Conservation (phyloP, 495 filamentous ascomycete species). For the Penicillium maclennaniae region DNA sequence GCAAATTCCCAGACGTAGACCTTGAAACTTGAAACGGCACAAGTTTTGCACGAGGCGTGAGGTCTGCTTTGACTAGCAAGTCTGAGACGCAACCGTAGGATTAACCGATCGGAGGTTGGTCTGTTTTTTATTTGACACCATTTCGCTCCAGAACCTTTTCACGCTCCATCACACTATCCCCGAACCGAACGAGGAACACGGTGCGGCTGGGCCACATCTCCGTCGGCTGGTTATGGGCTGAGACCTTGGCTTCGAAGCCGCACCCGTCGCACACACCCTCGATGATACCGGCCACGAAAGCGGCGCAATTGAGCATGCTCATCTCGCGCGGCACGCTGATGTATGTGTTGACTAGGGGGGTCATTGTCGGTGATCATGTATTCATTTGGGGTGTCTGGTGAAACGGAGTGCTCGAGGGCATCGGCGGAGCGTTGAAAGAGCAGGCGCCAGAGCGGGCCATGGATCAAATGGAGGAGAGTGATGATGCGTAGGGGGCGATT, state of each 20-base stretch:
- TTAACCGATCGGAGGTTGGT: neutral
- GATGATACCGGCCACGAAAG: slow-evolving; percentile 90
- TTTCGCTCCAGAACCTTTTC: slow-evolving; percentile 64
- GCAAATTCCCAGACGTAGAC: neutral
- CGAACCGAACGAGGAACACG: slow-evolving; percentile 90
- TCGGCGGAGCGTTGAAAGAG: slow-evolving; percentile 89
- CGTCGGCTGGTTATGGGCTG: slow-evolving; percentile 80
- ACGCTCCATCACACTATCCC: slow-evolving; percentile 81
- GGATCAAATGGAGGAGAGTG: slow-evolving; percentile 89
- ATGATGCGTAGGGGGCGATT: slow-evolving; percentile 84
- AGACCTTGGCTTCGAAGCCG: slow-evolving; percentile 82
- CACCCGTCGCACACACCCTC: slow-evolving; percentile 94
- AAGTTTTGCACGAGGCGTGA: neutral
- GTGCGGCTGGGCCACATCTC: slow-evolving; percentile 94
- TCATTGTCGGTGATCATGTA: slow-evolving; percentile 99
- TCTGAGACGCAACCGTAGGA: neutral
- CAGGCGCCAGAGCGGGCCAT: slow-evolving; percentile 82
- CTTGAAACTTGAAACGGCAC: neutral
- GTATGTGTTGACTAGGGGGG: slow-evolving; percentile 84
- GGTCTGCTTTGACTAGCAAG: neutral
- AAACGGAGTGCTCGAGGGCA: slow-evolving; percentile 82
- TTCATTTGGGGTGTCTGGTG: slow-evolving; percentile 76
- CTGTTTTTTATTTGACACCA: slow-evolving; percentile 37
- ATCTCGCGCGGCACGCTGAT: slow-evolving; percentile 92
- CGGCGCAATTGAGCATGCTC: slow-evolving; percentile 93